Base-by-base conservation (phyloP, 176 grass and related monocot species). In the Guadua angustifolia region DNA sequence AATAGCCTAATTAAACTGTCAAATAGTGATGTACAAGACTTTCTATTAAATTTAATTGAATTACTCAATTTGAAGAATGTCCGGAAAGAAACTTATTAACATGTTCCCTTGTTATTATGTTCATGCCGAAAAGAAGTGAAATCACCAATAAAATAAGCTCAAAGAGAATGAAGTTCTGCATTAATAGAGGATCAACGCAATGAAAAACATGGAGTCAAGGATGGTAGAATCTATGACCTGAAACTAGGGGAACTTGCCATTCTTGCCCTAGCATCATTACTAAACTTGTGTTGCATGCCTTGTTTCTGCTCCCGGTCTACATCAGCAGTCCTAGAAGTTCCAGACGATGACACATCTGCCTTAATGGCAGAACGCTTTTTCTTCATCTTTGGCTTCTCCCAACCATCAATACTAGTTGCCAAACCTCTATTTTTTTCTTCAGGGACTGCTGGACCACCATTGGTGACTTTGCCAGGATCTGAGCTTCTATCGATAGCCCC, bases 361-460 rank as follows among this genome's bases (percentile, higher is more conserved):
- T 97, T 97, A 42, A 94, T 88, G 24, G 79, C 69, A 89, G 95
- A 97, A 36, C 95, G 92, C 13, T 89, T 97, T 86, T 92, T 97
- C 88, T 93, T 97, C 81, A 94, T 73, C 66, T 90, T 97, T 51
- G 88, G 92, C 62, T 97, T 97, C 65, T 94, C 90, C 94, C 92
- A 94, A 67, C 91, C 82, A 76, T 96, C 91, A 88, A 88, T 89
- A 63, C 62, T 79, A 79, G 80, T 88, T 73, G 88, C 50, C 46
- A 97, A 75, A 45, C 83, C 92, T 73, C 79, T 86, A 67, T 8
- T 50, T 86, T 97, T 97, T 65, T 94, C 92, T 89, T 91, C 92
- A 25, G 86, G 53, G 18, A 74, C 64, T 85, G 73, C 73, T 63
- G 73, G 47, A 75, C 75, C 83, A 62, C 71, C 79, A 94, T 86